These are phyloP conservation scores for Codiaeum variegatum DNA, from an alignment of 441 rosid species.

Conservation along the genomic window DNA sequence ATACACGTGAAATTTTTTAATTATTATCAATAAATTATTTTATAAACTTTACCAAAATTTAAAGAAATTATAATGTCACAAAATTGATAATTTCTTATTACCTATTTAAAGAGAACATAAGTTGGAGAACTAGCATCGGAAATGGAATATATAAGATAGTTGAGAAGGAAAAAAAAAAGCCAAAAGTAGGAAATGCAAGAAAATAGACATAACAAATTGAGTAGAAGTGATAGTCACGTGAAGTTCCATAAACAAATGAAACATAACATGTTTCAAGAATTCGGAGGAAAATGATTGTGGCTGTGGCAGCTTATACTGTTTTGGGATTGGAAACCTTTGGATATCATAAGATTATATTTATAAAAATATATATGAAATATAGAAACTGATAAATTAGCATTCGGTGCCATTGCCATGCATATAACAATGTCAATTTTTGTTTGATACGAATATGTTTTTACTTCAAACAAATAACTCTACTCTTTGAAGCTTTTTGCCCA, in stretches of 20 bases:
- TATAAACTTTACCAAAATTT: too few species aligned
- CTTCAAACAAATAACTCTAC: not conserved
- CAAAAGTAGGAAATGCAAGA: not conserved
- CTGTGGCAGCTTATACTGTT: not conserved
- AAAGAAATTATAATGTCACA: too few species aligned
- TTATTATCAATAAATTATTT: too few species aligned
- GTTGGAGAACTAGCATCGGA: too few species aligned
- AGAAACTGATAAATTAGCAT: constrained; percentile 13
- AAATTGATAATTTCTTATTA: too few species aligned
- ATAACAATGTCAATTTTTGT: not conserved
- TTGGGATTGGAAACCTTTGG: not conserved
- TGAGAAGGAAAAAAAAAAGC: not conserved
- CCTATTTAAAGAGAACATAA: too few species aligned
- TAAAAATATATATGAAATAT: not conserved
- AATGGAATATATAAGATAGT: not conserved
- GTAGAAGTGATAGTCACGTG: not conserved
- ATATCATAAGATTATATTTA: too few species aligned
- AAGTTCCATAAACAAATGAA: constrained; percentile 1
- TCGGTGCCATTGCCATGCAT: constrained; percentile 12
- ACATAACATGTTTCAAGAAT: constrained; percentile 15
- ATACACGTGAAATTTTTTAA: too few species aligned
- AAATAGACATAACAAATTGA: not conserved
- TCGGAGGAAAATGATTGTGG: not conserved
- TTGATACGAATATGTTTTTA: not conserved
- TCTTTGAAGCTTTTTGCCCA: not conserved